phyloP scores from a whole-genome alignment of 176 grass and related monocot species.

The Elaeis guineensis region DNA sequence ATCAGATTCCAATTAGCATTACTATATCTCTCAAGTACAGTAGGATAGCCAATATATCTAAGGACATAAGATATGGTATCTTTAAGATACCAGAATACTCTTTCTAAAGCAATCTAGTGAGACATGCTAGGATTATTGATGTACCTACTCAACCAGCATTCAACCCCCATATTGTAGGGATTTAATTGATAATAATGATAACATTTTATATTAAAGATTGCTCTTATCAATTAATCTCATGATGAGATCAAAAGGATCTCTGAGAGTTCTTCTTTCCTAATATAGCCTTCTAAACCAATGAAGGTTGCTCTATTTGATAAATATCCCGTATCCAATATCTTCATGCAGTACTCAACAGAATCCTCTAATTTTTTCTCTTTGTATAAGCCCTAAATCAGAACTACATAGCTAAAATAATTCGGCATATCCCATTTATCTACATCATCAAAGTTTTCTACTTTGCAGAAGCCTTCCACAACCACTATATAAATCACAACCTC shows the following conservation, averaged over 20 bases:
- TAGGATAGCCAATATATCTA: no score
- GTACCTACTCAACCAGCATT: no score
- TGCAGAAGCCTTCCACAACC: constrained; percentile 78
- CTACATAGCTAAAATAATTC: constrained; percentile 62
- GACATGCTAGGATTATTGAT: no score
- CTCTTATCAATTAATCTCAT: no score
- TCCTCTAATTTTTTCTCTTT: constrained; percentile 50
- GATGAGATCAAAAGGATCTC: constrained; percentile 37
- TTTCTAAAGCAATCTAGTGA: no score
- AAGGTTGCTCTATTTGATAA: constrained; percentile 42
- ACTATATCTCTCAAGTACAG: no score
- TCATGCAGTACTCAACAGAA: constrained; percentile 41
- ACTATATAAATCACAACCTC: constrained; percentile 97
- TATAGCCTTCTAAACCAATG: constrained; percentile 69
- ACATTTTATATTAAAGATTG: no score
- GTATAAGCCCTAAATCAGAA: constrained; percentile 58
- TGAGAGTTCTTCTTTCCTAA: constrained; percentile 56
- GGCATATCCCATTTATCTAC: constrained; percentile 74
- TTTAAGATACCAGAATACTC: no score
- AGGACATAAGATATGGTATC: no score
- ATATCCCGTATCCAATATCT: constrained; percentile 77
- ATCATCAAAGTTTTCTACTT: constrained; percentile 52
- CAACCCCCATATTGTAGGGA: no score
- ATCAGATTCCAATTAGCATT: no score
- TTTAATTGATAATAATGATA: no score